Evolutionary conservation across 192 early-diverging fungal genomes (phyloP).

Genomic region (Backusella tuberculispora): DNA sequence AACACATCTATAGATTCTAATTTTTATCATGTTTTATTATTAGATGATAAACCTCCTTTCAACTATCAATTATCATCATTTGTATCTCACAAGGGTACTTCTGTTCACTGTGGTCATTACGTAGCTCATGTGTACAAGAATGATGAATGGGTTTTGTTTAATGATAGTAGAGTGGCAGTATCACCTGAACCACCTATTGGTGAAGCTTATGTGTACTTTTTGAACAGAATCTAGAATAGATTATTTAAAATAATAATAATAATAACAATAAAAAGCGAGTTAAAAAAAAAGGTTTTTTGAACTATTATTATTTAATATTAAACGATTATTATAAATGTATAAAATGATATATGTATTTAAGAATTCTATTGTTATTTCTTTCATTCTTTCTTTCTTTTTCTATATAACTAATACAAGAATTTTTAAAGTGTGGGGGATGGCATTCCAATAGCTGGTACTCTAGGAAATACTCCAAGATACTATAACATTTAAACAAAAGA

Average conservation of each 20-base stretch:
- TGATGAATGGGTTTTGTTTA: conserved; percentile 86
- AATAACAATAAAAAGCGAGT: neutral
- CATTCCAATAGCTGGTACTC: conserved; percentile 13
- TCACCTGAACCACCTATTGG: conserved; percentile 64
- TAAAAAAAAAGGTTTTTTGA: too few species aligned
- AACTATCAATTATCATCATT: conserved; percentile 76
- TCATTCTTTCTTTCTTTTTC: neutral
- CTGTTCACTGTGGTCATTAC: conserved; percentile 96
- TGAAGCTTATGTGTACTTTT: conserved; percentile 77
- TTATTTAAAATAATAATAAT: conserved; percentile 7
- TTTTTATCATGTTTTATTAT: neutral
- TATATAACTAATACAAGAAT: neutral
- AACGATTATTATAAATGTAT: too few species aligned
- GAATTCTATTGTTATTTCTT: too few species aligned
- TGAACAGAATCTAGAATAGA: conserved; percentile 45
- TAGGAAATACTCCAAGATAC: conserved; percentile 34
- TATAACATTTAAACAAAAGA: conserved; percentile 5
- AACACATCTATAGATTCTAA: neutral
- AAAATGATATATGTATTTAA: too few species aligned
- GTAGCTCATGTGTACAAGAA: conserved; percentile 84
- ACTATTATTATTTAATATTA: too few species aligned
- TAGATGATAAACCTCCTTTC: conserved; percentile 49
- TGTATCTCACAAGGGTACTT: conserved; percentile 95
- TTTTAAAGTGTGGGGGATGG: conserved; percentile 2
- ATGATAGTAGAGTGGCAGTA: conserved; percentile 93